Evolutionary conservation across 2,329 filamentous ascomycete species (phyloP).

Genomic region (Sarocladiaceae sp.): DNA sequence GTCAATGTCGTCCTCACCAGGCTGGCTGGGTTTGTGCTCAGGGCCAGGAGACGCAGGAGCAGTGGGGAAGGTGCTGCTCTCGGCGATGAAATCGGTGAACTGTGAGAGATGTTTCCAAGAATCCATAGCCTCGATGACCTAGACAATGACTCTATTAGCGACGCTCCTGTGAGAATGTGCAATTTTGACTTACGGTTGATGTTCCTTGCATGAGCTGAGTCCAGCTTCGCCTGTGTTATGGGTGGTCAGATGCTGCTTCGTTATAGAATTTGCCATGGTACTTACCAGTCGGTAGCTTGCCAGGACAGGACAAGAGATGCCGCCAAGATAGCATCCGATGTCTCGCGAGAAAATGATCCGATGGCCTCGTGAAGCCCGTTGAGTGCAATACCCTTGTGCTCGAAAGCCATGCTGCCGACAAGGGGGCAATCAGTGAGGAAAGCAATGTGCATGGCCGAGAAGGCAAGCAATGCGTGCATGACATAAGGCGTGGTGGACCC

Average conservation of each 20-base stretch:
- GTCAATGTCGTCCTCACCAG: constrained; percentile 63
- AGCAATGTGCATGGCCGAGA: constrained; percentile 91
- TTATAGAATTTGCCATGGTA: constrained; percentile 25
- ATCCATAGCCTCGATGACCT: constrained; percentile 89
- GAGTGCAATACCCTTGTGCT: constrained; percentile 79
- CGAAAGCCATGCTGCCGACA: constrained; percentile 81
- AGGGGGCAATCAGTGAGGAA: constrained; percentile 82
- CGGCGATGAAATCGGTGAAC: constrained; percentile 74
- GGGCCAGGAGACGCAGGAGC: constrained; percentile 57
- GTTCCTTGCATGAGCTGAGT: constrained; percentile 88
- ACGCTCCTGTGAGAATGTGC: background rate
- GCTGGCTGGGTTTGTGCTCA: constrained; percentile 55
- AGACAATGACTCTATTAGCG: constrained; percentile 18
- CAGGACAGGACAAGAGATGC: constrained; percentile 89
- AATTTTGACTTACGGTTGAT: constrained; percentile 60
- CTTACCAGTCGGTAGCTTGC: constrained; percentile 91
- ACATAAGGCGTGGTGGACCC: constrained; percentile 79
- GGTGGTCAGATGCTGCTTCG: background rate
- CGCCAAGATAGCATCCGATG: constrained; percentile 85
- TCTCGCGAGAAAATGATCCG: constrained; percentile 73
- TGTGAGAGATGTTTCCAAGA: constrained; percentile 85
- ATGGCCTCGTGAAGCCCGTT: constrained; percentile 87
- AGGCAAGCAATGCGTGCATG: constrained; percentile 86
- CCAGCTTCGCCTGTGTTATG: constrained; percentile 69
- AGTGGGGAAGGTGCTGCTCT: constrained; percentile 68